Evolutionary conservation across 169 alveolate species (phyloP), one percentile per base, ranked within the genome.

Genomic region (Haemoproteus tartakovskyi): DNA sequence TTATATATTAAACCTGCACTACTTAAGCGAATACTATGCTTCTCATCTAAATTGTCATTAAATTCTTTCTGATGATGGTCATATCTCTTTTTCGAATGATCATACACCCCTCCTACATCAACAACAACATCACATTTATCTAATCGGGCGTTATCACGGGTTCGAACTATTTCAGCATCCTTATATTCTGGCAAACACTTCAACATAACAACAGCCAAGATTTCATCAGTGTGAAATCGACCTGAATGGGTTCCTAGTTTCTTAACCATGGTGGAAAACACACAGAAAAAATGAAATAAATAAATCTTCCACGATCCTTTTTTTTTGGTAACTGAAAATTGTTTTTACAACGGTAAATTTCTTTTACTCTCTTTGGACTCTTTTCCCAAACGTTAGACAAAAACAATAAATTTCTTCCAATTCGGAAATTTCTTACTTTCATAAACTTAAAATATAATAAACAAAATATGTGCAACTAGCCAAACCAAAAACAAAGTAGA

Each of bases 21-120:
- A 26, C 95, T 89, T 63, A 95, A 81, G 80, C 92, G 89, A 19
- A 94, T 92, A 12, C 79, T 87, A 21, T 60, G 57, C 36, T 51
- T 80, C 40, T 57, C 80, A 26, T 87, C 94, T 60, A 88, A 79
- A 0, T 78, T 85, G 16, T 56, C 93, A 47, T 78, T 78, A 70
- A 95, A 95, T 37, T 91, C 91, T 60, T 80, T 86, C 83, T 93
- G 95, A 86, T 95, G 98, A 61, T 95, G 98, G 62, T 95, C 98
- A 70, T 92, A 95, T 56, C 97, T 91, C 36, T 40, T 18, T 11
- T 27, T 56, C 41, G 56, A 86, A 29, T 89, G 87, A 47, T 85
- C 94, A 63, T 89, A 91, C 19, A 89, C 92, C 19, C 94, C 90
- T 1, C 98, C 98, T 2, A 95, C 98, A 67, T 95, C 98, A 29